phyloP scores from a whole-genome alignment of 225 moss, liverwort and hornwort genomes.

The Asterella californica region DNA sequence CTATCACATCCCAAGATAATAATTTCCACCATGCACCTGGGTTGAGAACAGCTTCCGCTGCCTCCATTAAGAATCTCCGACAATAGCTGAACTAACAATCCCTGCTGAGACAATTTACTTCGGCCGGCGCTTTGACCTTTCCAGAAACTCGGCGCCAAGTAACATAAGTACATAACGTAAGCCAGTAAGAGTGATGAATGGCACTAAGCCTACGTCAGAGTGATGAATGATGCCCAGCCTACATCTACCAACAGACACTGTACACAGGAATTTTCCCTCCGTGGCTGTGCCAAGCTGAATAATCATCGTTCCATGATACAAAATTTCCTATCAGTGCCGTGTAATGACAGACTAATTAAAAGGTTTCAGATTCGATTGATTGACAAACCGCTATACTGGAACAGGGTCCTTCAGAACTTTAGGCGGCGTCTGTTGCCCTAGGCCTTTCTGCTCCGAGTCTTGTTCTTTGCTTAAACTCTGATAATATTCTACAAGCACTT shows the following conservation, averaged over 20 bases:
- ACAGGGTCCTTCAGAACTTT: slow-evolving; percentile 25
- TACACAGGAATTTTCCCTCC: slow-evolving; percentile 15
- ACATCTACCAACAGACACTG: slow-evolving; percentile 8
- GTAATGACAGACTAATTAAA: background rate
- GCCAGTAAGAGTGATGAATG: too few relatives aligned
- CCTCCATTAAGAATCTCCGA: background rate
- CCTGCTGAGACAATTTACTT: background rate
- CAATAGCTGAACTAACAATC: background rate
- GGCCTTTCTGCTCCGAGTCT: background rate
- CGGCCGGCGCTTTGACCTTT: background rate
- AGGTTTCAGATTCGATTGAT: background rate
- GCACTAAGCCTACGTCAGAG: background rate
- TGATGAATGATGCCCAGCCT: too few relatives aligned
- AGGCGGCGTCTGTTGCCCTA: background rate
- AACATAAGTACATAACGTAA: background rate
- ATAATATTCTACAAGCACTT: slow-evolving; percentile 90
- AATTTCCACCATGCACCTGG: background rate
- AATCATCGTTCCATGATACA: background rate
- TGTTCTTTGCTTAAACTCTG: slow-evolving; percentile 54
- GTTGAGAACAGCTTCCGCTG: background rate
- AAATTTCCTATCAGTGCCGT: slow-evolving; percentile 5
- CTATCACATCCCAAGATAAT: background rate
- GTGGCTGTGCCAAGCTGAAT: background rate
- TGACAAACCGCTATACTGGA: slow-evolving; percentile 17
- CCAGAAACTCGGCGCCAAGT: too few relatives aligned